Base-by-base conservation (phyloP, 129 eudicot genomes). In the Lactuca sativa region DNA sequence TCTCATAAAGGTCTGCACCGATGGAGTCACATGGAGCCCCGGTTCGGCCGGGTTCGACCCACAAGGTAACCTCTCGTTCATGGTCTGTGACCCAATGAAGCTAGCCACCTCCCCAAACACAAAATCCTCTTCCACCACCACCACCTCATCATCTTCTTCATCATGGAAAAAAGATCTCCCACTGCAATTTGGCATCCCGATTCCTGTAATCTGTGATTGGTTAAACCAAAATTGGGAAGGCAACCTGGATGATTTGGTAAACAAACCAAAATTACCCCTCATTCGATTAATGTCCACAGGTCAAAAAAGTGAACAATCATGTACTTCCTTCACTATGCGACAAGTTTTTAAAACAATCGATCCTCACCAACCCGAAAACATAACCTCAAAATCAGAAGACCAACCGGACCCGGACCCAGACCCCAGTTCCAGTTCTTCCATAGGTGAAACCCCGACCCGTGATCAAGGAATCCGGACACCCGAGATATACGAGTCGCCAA, bases 1-100 rank as follows among this genome's bases (percentile, higher is more conserved):
- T 63, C 97, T 93, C 18, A 85, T 93, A 67, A 93, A 93, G 73
- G 63, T 89, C 17, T 93, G 95, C 11, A 82, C 98, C 0, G 95
- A 87, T 72, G 96, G 92, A 64, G 84, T 83, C 44, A 81, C 86
- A 53, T 93, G 97, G 96, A 87, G 87, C 86, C 97, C 96, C 25
- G 98, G 97, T 31, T 93, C 97, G 14, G 95, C 97, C 11, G 95
- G 98, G 34, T 89, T 93, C 40, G 98, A 89, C 56, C 74, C 77
- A 14, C 88, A 89, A 12, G 98, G 97, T 13, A 93, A 89, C 72
- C 95, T 93, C 31, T 87, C 98, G 0, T 93, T 93, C 81, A 90
- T 93, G 95, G 92, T 93, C 69, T 93, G 98, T 59, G 98, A 93
- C 82, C 98, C 98, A 5, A 93, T 90, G 98, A 93, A 93, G 76